phyloP scores from a whole-genome alignment of 2,329 filamentous ascomycete species.

The Nothopassalora personata region DNA sequence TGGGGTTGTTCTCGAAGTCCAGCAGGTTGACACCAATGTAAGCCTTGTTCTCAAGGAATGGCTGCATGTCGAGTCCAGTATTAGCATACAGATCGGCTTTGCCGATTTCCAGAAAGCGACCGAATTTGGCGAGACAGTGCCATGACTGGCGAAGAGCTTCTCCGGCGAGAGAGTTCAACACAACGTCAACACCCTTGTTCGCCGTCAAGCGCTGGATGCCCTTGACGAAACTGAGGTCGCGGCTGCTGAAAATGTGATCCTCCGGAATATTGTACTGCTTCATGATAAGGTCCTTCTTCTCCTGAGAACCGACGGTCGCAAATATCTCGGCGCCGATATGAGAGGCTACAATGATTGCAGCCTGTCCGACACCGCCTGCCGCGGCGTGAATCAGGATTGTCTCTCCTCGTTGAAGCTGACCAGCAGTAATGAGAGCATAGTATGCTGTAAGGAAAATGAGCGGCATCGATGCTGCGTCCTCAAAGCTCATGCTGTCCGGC shows the following conservation, averaged over 20 bases:
- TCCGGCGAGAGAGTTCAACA: no score
- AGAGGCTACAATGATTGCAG: conserved; percentile 26
- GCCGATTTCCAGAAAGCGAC: no score
- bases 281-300: conserved; percentile 27
- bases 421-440: conserved; percentile 27
- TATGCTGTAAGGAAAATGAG: conserved; percentile 24
- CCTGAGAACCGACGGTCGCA: conserved; percentile 26
- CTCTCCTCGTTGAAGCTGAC: conserved; percentile 26
- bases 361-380: conserved; percentile 31
- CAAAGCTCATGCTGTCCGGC: conserved; percentile 19
- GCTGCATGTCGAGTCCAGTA: no score
- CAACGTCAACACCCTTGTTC: no score
- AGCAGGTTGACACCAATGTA: no score
- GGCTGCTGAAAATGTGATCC: conserved; percentile 32
- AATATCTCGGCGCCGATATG: conserved; percentile 28
- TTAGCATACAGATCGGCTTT: no score
- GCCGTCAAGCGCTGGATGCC: no score
- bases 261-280: conserved; percentile 26
- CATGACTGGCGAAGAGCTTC: no score
- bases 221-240: no score
- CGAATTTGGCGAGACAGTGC: no score
- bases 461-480: conserved; percentile 23
- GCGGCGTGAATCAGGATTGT: conserved; percentile 33
- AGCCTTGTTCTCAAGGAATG: no score
- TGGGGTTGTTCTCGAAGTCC: no score